Base-by-base conservation (phyloP, 352 stramenopile genomes). In the Globisporangium rhizosaccharum region DNA sequence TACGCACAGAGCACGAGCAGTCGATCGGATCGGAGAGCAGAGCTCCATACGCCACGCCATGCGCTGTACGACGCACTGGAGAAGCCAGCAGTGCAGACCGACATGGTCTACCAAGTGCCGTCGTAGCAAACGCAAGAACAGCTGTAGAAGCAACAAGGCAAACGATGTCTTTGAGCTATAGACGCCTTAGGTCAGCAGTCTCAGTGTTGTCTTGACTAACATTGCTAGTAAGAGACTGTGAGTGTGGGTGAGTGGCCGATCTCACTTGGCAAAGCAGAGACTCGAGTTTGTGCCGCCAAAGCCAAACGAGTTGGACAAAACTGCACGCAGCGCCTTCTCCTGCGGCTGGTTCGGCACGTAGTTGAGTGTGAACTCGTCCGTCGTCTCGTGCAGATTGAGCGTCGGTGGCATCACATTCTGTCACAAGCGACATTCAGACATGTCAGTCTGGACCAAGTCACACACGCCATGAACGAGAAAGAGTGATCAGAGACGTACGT, bases 221-320 rank as follows among this genome's bases (percentile, higher is more conserved):
- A 23, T 23, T 23, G 23, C 18, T 25, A 6, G 41, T 52, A 2
- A 44, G 5, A 7, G 15, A 47, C 18, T 47, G 0, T 17, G 17
- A 47, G 7, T 41, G 17, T 36, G 30, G 6, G 30, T 10, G 30
- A 36, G 30, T 9, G 30, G 9, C 9, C 9, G 9, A 5, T 8
- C 17, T 65, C 70, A 92, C 67, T 90, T 92, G 49, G 78, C 66
- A 61, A 94, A 94, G 52, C 82, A 79, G 12, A 94, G 65, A 51
- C 76, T 88, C 14, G 83, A 87, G 81, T 99, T 99, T 14, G 94
- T 98, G 53, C 97, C 97, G 57, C 96, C 96, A 70, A 99, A 99
- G 25, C 97, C 97, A 83, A 99, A 99, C 37, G 93, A 98, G 72
- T 99, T 99, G 17, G 80, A 94, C 39, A 98, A 68, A 3, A 94